phyloP scores from a whole-genome alignment of 2,329 filamentous ascomycete species.

The Trichoderma gracile region DNA sequence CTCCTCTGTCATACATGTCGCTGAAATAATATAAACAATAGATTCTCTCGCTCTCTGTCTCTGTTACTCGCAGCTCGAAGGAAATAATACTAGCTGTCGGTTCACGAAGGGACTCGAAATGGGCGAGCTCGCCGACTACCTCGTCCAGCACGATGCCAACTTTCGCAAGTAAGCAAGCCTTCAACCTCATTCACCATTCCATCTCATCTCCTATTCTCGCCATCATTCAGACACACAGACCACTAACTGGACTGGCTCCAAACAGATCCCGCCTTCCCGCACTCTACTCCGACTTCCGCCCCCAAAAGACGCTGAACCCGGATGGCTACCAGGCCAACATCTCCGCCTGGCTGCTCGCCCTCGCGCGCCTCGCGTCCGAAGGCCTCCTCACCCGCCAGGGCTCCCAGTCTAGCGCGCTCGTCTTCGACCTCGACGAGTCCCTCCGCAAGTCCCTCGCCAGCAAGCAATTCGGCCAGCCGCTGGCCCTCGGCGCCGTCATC shows the following conservation, averaged over 20 bases:
- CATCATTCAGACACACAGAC: too few relatives aligned
- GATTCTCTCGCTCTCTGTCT: too few relatives aligned
- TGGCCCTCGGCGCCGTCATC: slow-evolving; percentile 77
- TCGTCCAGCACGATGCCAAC: slow-evolving; percentile 60
- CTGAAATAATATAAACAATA: background rate
- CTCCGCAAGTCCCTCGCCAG: slow-evolving; percentile 72
- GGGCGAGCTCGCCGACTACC: slow-evolving; percentile 69
- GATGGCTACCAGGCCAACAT: slow-evolving; percentile 83
- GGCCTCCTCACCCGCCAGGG: slow-evolving; percentile 53
- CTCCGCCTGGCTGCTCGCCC: slow-evolving; percentile 72
- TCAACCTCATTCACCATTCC: background rate
- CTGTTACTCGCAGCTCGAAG: too few relatives aligned
- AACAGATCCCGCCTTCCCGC: slow-evolving; percentile 79
- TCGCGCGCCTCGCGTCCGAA: slow-evolving; percentile 66
- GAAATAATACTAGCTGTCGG: background rate
- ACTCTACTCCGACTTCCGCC: slow-evolving; percentile 82
- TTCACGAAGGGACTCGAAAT: slow-evolving; percentile 40
- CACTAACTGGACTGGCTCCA: too few relatives aligned
- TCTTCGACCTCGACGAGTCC: slow-evolving; percentile 59
- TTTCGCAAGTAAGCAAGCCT: slow-evolving; percentile 54
- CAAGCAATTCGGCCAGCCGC: slow-evolving; percentile 76
- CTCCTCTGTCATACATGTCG: background rate
- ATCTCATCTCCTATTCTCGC: background rate
- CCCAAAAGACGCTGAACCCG: slow-evolving; percentile 74
- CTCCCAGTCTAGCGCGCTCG: slow-evolving; percentile 49